phyloP scores from a whole-genome alignment of 1,139 yeast genomes.

The Candida sp. region DNA sequence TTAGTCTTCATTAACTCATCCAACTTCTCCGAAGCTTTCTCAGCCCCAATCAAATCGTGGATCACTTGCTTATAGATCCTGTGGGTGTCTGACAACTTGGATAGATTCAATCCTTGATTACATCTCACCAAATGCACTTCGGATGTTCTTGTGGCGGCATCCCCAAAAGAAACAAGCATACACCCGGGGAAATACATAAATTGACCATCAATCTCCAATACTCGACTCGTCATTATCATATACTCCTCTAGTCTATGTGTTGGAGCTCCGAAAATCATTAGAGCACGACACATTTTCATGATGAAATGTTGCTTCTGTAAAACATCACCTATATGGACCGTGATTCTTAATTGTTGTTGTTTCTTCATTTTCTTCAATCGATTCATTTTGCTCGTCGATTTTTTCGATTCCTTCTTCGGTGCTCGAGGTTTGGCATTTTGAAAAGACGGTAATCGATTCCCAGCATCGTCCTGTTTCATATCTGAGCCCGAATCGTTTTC shows the following conservation, averaged over 20 bases:
- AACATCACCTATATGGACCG: slow-evolving; percentile 87
- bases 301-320: slow-evolving; percentile 84
- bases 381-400: slow-evolving; percentile 16
- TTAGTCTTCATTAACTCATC: slow-evolving; percentile 63
- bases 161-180: slow-evolving; percentile 92
- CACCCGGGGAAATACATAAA: slow-evolving; percentile 91
- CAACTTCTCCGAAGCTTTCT: slow-evolving; percentile 71
- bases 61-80: slow-evolving; percentile 81
- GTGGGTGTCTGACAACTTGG: slow-evolving; percentile 80
- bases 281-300: slow-evolving; percentile 76
- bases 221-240: slow-evolving; percentile 86
- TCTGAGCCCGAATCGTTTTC: slow-evolving; percentile 4
- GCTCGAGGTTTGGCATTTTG: slow-evolving; percentile 42
- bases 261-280: slow-evolving; percentile 94
- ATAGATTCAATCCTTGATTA: slow-evolving; percentile 78
- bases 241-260: slow-evolving; percentile 92
- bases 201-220: slow-evolving; percentile 87
- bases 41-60: slow-evolving; percentile 83
- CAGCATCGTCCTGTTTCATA: slow-evolving; percentile 2
- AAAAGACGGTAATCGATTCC: slow-evolving; percentile 34
- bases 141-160: slow-evolving; percentile 87
- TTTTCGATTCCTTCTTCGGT: slow-evolving; percentile 23
- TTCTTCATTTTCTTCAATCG: slow-evolving; percentile 24
- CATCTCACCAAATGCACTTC: slow-evolving; percentile 89
- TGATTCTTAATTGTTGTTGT: slow-evolving; percentile 51